Evolutionary conservation across 1,139 yeast species (phyloP).

Genomic region (Geotrichum phurueaensis): DNA sequence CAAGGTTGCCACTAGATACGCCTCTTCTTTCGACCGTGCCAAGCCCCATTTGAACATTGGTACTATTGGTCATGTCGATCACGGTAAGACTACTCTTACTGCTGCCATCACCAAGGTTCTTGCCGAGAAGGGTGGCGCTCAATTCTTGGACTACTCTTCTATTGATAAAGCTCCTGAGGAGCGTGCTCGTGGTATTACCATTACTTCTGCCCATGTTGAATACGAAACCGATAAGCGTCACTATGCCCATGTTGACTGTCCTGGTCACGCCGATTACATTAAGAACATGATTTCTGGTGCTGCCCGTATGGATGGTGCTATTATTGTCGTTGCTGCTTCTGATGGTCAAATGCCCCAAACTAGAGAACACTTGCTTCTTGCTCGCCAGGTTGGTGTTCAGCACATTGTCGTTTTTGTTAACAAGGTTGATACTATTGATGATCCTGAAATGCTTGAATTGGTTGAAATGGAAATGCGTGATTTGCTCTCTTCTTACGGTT

Average conservation of each 20-base stretch:
- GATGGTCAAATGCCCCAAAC: conserved; percentile 99
- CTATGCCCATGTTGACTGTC: conserved; percentile 96
- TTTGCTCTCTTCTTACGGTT: conserved; percentile 80
- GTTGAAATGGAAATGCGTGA: conserved; percentile 99
- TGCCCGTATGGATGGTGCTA: conserved; percentile 99
- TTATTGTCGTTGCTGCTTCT: conserved; percentile 97
- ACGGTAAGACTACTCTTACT: conserved; percentile 96
- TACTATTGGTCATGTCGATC: conserved; percentile 96
- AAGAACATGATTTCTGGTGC: conserved; percentile 99
- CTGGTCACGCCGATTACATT: conserved; percentile 98
- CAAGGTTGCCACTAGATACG: conserved; percentile 16
- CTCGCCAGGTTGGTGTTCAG: conserved; percentile 99
- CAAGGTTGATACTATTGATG: conserved; percentile 96
- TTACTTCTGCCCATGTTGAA: conserved; percentile 95
- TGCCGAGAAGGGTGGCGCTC: conserved; percentile 84
- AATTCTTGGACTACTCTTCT: conserved; percentile 84
- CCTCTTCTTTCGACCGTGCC: conserved; percentile 29
- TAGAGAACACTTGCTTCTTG: conserved; percentile 94
- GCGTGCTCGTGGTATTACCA: conserved; percentile 99
- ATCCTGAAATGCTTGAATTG: conserved; percentile 98
- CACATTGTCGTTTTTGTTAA: conserved; percentile 94
- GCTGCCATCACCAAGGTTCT: conserved; percentile 97
- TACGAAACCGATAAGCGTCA: conserved; percentile 90
- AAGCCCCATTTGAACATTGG: conserved; percentile 97
- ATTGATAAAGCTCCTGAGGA: conserved; percentile 99